These are phyloP conservation scores for Aphanomyces invadans DNA, from an alignment of 352 stramenopile species.

Conservation along the genomic window DNA sequence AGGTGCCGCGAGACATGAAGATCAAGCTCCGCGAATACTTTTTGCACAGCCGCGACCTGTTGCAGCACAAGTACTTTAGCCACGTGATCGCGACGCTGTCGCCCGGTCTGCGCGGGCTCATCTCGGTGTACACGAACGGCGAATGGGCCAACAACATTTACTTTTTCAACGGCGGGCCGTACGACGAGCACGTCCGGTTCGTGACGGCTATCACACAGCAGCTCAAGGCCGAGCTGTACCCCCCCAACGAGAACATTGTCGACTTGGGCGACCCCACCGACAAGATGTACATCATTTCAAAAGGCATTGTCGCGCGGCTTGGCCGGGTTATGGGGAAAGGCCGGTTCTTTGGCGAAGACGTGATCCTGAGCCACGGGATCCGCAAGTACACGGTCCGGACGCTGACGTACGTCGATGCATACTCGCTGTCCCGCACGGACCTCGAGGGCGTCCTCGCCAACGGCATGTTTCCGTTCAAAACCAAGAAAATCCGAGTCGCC, in stretches of 20 bases:
- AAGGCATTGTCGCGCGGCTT: conserved; percentile 22
- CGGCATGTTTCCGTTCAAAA: conserved; percentile 24
- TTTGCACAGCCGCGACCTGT: conserved; percentile 20
- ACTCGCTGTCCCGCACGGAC: conserved; percentile 20
- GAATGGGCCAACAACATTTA: conserved; percentile 26
- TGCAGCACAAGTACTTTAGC: conserved; percentile 26
- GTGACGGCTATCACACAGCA: conserved; percentile 25
- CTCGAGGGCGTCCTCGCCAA: conserved; percentile 20
- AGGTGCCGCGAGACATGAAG: conserved; percentile 23
- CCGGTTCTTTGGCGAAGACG: conserved; percentile 26
- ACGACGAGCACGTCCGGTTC: conserved; percentile 25
- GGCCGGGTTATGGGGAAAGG: conserved; percentile 22
- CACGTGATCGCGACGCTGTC: conserved; percentile 25
- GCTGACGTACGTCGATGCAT: conserved; percentile 25
- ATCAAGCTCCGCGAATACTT: conserved; percentile 28
- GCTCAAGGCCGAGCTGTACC: conserved; percentile 20
- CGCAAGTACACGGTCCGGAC: conserved; percentile 25
- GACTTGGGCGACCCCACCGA: conserved; percentile 23
- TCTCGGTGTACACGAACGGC: conserved; percentile 26
- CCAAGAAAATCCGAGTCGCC: conserved; percentile 21
- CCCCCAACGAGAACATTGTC: conserved; percentile 27
- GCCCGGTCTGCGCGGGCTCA: conserved; percentile 23
- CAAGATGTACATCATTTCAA: conserved; percentile 27
- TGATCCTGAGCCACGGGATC: conserved; percentile 24
- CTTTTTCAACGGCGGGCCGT: conserved; percentile 25